Evolutionary conservation across 2,329 filamentous ascomycete species (phyloP).

Genomic region (Neofusicoccum sp.): DNA sequence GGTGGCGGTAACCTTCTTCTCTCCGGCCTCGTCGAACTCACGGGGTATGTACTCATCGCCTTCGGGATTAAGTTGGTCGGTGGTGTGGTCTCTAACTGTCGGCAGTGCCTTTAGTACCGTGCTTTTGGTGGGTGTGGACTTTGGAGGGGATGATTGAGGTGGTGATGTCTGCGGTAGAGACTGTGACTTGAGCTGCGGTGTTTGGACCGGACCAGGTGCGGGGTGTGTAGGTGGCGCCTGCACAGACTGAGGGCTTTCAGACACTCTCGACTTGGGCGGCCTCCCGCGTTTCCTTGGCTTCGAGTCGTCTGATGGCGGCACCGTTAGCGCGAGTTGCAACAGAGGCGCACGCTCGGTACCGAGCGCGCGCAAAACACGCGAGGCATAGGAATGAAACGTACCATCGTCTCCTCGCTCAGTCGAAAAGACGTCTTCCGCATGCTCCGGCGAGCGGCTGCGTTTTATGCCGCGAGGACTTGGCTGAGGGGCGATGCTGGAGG

Average conservation of each 20-base stretch:
- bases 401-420: conserved; percentile 33
- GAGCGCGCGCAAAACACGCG: background rate
- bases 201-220: conserved; percentile 47
- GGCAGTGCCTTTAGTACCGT: conserved; percentile 86
- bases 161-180: conserved; percentile 52
- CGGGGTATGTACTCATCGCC: conserved; percentile 94
- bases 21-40: conserved; percentile 87
- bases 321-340: conserved; percentile 10
- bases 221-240: conserved; percentile 53
- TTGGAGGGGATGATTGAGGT: conserved; percentile 64
- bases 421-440: conserved; percentile 32
- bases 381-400: conserved; percentile 22
- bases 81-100: conserved; percentile 94
- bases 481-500: conserved; percentile 34
- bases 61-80: conserved; percentile 84
- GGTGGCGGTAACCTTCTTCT: conserved; percentile 85
- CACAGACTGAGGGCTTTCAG: conserved; percentile 57
- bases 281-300: conserved; percentile 49
- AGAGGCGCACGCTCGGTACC: background rate
- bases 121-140: conserved; percentile 75
- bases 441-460: conserved; percentile 42
- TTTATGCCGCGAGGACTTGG: conserved; percentile 38
- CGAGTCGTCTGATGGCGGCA: conserved; percentile 26
- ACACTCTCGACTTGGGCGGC: conserved; percentile 60
- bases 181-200: conserved; percentile 54